phyloP scores from a whole-genome alignment of 129 eudicot genomes.

The Centrapalus pauciflorus region DNA sequence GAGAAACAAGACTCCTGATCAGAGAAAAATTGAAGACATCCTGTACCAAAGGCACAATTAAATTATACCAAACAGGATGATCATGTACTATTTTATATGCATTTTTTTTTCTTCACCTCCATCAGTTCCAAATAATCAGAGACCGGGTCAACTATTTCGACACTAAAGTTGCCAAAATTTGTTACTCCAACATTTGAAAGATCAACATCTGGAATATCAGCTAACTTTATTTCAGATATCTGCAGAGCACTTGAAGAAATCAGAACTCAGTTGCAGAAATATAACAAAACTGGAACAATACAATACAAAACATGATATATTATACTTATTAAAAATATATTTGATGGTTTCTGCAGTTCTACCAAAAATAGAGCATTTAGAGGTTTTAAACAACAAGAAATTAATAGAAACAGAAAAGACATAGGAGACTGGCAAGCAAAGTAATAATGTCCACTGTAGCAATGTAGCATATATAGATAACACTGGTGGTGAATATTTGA shows the following conservation, averaged over 20 bases:
- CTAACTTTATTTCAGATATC: slow-evolving; percentile 92
- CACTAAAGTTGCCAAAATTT: slow-evolving; percentile 71
- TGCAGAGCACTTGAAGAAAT: slow-evolving; percentile 42
- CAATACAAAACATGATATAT: neutral
- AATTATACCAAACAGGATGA: neutral
- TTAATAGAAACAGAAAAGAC: neutral
- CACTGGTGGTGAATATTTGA: neutral
- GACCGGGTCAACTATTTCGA: slow-evolving; percentile 93
- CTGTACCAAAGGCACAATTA: slow-evolving; percentile 41
- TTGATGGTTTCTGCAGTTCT: neutral
- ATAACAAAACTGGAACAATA: neutral
- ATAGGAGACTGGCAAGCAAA: neutral
- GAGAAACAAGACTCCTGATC: slow-evolving; percentile 67
- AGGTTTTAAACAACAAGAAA: neutral
- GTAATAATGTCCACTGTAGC: slow-evolving; percentile 2
- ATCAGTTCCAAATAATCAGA: slow-evolving; percentile 88
- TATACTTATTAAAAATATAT: neutral
- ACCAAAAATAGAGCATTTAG: too few species aligned
- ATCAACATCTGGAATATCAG: slow-evolving; percentile 84
- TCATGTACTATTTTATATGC: neutral
- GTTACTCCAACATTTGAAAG: slow-evolving; percentile 67
- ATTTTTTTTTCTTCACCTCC: slow-evolving; percentile 57
- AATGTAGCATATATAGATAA: neutral
- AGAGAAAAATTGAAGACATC: slow-evolving; percentile 85
- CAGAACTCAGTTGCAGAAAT: slow-evolving; percentile 18